These are phyloP conservation scores for Purshia tridentata DNA, from an alignment of 306 rosid species.

Conservation along the genomic window DNA sequence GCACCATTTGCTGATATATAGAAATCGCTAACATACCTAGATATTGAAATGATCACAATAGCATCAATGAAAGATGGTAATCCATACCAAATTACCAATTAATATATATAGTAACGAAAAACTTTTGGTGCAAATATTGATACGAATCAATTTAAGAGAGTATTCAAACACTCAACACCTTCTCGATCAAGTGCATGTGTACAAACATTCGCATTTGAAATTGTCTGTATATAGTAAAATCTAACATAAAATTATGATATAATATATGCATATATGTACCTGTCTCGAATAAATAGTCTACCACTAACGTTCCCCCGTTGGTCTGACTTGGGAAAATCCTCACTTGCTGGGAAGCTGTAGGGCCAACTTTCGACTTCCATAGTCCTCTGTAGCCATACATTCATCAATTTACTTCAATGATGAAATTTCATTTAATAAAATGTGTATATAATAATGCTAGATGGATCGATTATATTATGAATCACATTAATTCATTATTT, in stretches of 20 bases:
- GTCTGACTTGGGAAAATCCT: constrained; percentile 39
- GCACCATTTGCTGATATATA: constrained; percentile 37
- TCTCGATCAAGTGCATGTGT: no score
- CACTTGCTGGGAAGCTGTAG: constrained; percentile 42
- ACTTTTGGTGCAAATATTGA: no score
- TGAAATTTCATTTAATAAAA: not conserved
- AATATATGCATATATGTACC: constrained; percentile 9
- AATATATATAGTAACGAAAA: not conserved
- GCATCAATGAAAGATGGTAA: not conserved
- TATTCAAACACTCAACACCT: no score
- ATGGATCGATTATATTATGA: no score
- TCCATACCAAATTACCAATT: not conserved
- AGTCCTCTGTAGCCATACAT: constrained; percentile 21
- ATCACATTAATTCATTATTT: no score
- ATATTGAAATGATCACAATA: not conserved
- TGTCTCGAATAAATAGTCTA: constrained; percentile 35
- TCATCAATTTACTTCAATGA: not conserved
- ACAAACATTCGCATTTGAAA: no score
- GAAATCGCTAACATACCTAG: constrained; percentile 28
- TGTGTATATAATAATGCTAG: no score
- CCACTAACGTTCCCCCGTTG: constrained; percentile 39
- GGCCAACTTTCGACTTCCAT: constrained; percentile 50
- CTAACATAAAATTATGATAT: no score
- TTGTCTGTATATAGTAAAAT: no score
- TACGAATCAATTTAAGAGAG: no score